Percentiles rank a stretch among this genome's conserved stretches.
Evolutionary conservation across 1,284 basidiomycete species (phyloP).

Genomic region (Apiotrichum sp.): DNA sequence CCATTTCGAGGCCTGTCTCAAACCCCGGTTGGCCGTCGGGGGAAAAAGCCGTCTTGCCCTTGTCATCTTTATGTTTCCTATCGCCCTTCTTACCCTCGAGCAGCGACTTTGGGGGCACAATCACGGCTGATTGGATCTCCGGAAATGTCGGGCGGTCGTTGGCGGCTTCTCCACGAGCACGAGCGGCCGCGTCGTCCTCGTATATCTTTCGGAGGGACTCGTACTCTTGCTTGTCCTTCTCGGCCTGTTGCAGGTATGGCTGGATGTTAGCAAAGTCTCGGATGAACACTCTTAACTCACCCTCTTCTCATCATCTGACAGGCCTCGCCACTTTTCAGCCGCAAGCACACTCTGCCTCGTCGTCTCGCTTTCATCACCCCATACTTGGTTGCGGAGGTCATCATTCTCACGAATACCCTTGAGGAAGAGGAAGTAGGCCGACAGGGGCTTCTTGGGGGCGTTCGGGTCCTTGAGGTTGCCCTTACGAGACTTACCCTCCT

Average conservation of each 20-base stretch:
- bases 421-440: conserved; percentile 91
- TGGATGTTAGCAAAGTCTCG: conserved; percentile 32
- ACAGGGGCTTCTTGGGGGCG: conserved; percentile 90
- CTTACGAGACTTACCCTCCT: conserved; percentile 86
- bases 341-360: conserved; percentile 92
- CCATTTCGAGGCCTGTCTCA: conserved; percentile 21
- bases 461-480: conserved; percentile 96
- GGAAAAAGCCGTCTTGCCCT: not conserved
- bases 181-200: conserved; percentile 65
- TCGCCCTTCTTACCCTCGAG: conserved; percentile 10
- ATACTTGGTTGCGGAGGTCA: conserved; percentile 66
- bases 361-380: conserved; percentile 88
- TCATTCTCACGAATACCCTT: conserved; percentile 72
- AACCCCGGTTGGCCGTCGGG: not conserved
- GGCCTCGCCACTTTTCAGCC: conserved; percentile 82
- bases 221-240: conserved; percentile 87
- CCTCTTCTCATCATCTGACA: conserved; percentile 86
- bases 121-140: conserved; percentile 14
- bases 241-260: conserved; percentile 85
- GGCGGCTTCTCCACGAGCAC: conserved; percentile 51
- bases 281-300: conserved; percentile 49
- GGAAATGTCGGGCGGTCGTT: conserved; percentile 52
- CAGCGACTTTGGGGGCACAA: conserved; percentile 19
- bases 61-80: conserved; percentile 4
- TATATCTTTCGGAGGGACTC: conserved; percentile 72